Base-by-base conservation (phyloP, 2,329 filamentous ascomycete species). In the Chaetomium strumarium region DNA sequence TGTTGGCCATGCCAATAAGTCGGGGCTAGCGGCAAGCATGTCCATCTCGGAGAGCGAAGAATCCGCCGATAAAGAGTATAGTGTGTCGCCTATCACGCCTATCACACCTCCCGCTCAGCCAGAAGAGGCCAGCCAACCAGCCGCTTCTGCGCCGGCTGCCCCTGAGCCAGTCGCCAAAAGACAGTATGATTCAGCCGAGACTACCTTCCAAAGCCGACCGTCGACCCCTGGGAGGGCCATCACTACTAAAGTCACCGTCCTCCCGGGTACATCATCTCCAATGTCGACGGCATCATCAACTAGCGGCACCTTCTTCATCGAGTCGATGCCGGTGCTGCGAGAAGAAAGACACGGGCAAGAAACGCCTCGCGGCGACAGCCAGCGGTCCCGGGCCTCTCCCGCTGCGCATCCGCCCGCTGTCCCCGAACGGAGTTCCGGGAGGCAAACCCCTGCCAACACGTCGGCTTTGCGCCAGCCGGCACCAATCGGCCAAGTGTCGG, bases 1-100 rank as follows among this genome's bases (percentile, higher is more conserved):
- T 53, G 36, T 45, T 53, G 36, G 53, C 30, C 39, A 58, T 53
- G 42, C 20, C 61, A 62, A 31, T 44, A 63, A 56, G 56, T 56
- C 58, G 5, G 58, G 46, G 5, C 33, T 55, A 11, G 48, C 55
- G 38, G 53, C 62, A 19, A 65, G 51, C 43, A 58, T 63, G 16
- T 70, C 72, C 0, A 75, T 77, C 36, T 74, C 73, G 0, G 74
- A 76, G 56, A 71, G 67, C 0, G 73, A 76, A 17, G 72, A 76
- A 47, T 66, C 67, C 30, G 54, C 55, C 3, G 63, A 62, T 11
- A 50, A 40, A 13, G 48, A 51, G n/a, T 51, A 53, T 13, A 11
- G 36, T 4, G 49, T 55, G 2, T 55, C 58, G 9, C 55, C 60
- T 4, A 29, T 49, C 13, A 58, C 45, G 34, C 58, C 51, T 37